phyloP scores from a whole-genome alignment of 2,329 filamentous ascomycete species.

The Botrytis tulipae region DNA sequence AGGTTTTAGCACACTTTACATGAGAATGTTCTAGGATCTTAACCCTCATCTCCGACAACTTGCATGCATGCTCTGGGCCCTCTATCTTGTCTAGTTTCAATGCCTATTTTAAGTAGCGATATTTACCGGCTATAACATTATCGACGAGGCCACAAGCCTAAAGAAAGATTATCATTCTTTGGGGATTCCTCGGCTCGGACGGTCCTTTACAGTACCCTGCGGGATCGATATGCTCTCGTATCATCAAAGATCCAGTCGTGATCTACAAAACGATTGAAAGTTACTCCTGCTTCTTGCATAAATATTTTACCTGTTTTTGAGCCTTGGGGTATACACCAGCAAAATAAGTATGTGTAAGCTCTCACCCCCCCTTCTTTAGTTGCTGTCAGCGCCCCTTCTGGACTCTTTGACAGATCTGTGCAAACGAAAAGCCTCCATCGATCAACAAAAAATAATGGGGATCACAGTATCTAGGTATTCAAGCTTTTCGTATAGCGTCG shows the following conservation, averaged over 20 bases:
- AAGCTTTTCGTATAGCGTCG: not conserved
- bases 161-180: not conserved
- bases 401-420: not conserved
- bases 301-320: not conserved
- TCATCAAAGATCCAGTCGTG: not conserved
- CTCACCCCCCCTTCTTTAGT: not conserved
- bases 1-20: not conserved
- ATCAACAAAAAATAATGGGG: not conserved
- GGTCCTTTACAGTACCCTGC: not conserved
- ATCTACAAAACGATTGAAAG: not conserved
- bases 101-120: not conserved
- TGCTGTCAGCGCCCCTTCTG: not conserved
- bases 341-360: not conserved
- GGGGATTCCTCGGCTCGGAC: not conserved
- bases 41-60: constrained; percentile 4
- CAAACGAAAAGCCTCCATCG: not conserved
- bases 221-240: not conserved
- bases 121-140: not conserved
- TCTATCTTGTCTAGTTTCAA: not conserved
- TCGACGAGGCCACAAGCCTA: not conserved
- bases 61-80: not conserved
- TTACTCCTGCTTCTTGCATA: not conserved
- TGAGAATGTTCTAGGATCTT: constrained; percentile 1
- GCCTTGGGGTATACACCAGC: not conserved
- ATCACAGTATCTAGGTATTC: not conserved